A percentile compares a stretch with the other conserved stretches of the same genome.
These are phyloP conservation scores for Isabelozyma heimii DNA, from an alignment of 805 yeast species.

Conservation along the genomic window DNA sequence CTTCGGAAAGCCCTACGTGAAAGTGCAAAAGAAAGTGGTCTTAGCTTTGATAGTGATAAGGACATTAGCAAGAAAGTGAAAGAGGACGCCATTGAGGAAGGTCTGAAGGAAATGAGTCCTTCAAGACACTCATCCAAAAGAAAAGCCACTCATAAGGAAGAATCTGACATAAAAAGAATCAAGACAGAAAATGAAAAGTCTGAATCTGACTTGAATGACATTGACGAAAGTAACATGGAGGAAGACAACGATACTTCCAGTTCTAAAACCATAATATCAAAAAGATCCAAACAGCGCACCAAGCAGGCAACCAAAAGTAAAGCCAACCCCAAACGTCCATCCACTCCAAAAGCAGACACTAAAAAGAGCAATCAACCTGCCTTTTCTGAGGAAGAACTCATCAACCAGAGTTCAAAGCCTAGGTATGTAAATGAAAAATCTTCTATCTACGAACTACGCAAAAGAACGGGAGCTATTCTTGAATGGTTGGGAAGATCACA, in stretches of 20 bases:
- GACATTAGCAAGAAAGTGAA: constrained; percentile 7
- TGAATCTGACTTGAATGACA: constrained; percentile 3
- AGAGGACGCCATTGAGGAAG: constrained; percentile 8
- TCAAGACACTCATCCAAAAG: background rate
- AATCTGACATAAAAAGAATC: constrained; percentile 15
- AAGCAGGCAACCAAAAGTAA: constrained; percentile 4
- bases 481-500: constrained; percentile 91
- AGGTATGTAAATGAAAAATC: constrained; percentile 76
- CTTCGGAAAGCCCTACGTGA: constrained; percentile 52
- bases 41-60: constrained; percentile 4
- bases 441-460: constrained; percentile 77
- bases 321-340: constrained; percentile 1
- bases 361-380: constrained; percentile 3
- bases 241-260: constrained; percentile 6
- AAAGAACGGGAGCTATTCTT: constrained; percentile 83
- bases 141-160: background rate
- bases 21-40: constrained; percentile 50
- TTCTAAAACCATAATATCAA: constrained; percentile 10
- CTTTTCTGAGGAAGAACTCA: constrained; percentile 42
- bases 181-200: constrained; percentile 16
- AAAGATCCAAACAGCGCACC: constrained; percentile 7
- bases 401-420: constrained; percentile 77
- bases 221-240: constrained; percentile 14
- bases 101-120: constrained; percentile 7
- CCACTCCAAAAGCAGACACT: constrained; percentile 17